Conservation (phyloP, 2,329 filamentous ascomycete genomes). For the Myrmaecium sp. region DNA sequence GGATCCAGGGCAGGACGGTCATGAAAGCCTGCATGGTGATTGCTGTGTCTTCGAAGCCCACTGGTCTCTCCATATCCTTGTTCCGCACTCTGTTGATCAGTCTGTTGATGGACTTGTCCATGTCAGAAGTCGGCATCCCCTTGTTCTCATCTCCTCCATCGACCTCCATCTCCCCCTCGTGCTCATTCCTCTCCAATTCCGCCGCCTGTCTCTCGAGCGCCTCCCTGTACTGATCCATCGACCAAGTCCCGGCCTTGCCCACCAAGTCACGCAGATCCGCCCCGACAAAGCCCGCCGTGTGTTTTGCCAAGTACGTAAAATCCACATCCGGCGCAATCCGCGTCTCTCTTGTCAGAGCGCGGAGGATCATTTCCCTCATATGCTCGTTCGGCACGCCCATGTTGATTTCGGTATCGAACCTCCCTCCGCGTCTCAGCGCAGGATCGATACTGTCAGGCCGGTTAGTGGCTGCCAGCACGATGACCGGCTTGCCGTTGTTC, state of each 20-base stretch:
- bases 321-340: conserved; percentile 53
- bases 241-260: conserved; percentile 45
- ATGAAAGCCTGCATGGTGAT: conserved; percentile 56
- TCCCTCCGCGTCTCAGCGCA: conserved; percentile 52
- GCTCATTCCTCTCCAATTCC: too few species aligned
- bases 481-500: conserved; percentile 59
- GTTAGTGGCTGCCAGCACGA: conserved; percentile 85
- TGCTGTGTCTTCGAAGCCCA: conserved; percentile 35
- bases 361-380: conserved; percentile 62
- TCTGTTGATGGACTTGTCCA: conserved; percentile 17
- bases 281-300: conserved; percentile 84
- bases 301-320: conserved; percentile 56
- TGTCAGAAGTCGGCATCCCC: conserved; percentile 4
- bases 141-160: too few species aligned
- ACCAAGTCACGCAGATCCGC: conserved; percentile 66
- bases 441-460: conserved; percentile 74
- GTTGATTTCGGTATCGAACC: conserved; percentile 72
- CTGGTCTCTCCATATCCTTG: conserved; percentile 32
- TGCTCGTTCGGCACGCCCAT: conserved; percentile 71
- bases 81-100: conserved; percentile 35
- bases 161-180: conserved; percentile 33
- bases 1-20: conserved; percentile 54
- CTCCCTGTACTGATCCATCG: conserved; percentile 43
- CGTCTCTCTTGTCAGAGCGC: conserved; percentile 51
- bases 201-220: conserved; percentile 28